Base-by-base conservation (phyloP, 2,329 filamentous ascomycete species). In the Aaosphaeria arxii region DNA sequence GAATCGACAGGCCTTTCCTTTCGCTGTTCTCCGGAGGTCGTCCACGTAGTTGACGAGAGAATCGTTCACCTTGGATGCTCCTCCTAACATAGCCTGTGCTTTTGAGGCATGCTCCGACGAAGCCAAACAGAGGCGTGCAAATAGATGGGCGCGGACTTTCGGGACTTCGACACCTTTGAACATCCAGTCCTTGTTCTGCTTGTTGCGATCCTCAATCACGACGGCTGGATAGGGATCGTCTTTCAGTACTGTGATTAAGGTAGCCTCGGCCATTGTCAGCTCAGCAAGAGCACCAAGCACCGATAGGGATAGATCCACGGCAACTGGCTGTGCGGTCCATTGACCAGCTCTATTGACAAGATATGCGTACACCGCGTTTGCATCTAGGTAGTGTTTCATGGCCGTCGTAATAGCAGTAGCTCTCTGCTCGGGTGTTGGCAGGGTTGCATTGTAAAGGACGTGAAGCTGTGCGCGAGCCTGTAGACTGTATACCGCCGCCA, bases 131-230 rank as follows among this genome's bases (percentile, higher is more conserved):
- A 97, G 76, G 1, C 92, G 80, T 1, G 91, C 91, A 63, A 95
- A 95, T 1, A 99, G 77, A 62, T 95, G 86, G 6, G 90, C 90
- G 42, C 92, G 85, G 13, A 96, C 91, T 64, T 92, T 91, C 30
- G 91, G 88, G 43, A 96, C 89, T 44, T 90, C 84, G 1, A 92
- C 90, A 0, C 90, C 82, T 61, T 88, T 89, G 69, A 94, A 95
- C 91, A 97, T 97, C 92, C 92, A 99, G 57, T 97, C 92, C 52
- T 82, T 90, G 68, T 91, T 90, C 57, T 86, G 84, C 45, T 86
- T 83, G 64, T 95, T 95, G 42, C 91, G 81, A 48, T 86, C 83
- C 61, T 95, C 89, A 1, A 90, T 84, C 2, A 95, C 86, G 5
- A 86, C 82, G 1, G 87, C 85, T 1, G 92, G 87, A 63, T 96